A percentile compares a stretch with the other conserved stretches of the same genome.
phyloP scores from a whole-genome alignment of 1,284 basidiomycete genomes.

The Sparassis latifolia region DNA sequence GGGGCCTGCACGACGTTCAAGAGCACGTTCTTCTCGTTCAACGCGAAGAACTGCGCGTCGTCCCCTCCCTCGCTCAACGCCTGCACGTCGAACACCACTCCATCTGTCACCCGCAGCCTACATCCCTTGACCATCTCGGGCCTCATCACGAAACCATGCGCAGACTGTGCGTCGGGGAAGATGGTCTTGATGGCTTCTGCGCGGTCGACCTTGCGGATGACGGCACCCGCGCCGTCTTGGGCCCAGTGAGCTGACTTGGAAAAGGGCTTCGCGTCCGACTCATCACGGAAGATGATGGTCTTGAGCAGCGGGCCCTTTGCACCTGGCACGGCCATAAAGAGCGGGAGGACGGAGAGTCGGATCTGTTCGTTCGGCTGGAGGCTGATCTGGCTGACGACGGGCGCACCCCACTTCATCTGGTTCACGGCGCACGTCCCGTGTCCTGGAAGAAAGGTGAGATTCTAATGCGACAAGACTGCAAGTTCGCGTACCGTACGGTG shows the following conservation, averaged over 20 bases:
- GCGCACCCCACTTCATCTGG: neutral
- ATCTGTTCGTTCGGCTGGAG: neutral
- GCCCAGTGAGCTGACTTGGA: neutral
- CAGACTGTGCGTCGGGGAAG: neutral
- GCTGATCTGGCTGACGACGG: neutral
- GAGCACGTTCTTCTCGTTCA: neutral
- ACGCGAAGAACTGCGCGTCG: neutral
- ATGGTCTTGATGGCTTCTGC: neutral
- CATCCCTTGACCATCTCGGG: neutral
- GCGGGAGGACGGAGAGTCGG: neutral
- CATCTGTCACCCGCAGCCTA: neutral
- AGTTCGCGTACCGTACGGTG: neutral
- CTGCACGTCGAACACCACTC: neutral
- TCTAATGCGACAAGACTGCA: neutral
- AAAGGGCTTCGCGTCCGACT: neutral
- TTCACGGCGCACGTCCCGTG: neutral
- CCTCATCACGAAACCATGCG: neutral
- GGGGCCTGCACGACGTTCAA: neutral
- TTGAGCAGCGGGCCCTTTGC: neutral
- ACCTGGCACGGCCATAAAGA: neutral
- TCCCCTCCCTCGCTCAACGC: neutral
- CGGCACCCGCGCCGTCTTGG: neutral
- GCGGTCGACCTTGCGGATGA: neutral
- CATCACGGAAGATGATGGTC: neutral
- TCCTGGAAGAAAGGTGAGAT: neutral